Conservation (phyloP, 768 basidiomycete genomes). For the Daedaleopsis sinensis region DNA sequence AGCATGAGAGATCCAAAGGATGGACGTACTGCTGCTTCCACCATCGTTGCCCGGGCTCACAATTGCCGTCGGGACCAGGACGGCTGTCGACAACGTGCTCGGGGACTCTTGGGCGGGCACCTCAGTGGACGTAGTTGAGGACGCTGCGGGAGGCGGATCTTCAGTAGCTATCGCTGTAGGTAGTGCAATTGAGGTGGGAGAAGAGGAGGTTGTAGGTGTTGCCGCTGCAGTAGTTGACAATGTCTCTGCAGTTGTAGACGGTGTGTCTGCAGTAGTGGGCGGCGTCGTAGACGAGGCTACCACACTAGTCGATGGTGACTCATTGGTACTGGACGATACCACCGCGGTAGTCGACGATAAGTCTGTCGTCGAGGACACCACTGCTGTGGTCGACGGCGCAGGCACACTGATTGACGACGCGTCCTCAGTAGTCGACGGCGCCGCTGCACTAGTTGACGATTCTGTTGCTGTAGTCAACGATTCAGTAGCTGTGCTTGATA, state of each 20-base stretch:
- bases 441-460: not conserved
- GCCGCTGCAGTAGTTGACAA: no score
- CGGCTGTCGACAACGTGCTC: not conserved
- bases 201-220: not conserved
- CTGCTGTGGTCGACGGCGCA: no score
- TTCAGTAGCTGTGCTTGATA: no score
- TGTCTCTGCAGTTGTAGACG: not conserved
- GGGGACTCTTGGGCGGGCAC: not conserved
- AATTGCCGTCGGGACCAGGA: not conserved
- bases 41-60: not conserved
- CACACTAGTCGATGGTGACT: no score
- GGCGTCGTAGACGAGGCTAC: no score
- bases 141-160: not conserved
- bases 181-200: not conserved
- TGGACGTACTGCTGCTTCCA: not conserved
- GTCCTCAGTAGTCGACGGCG: not conserved
- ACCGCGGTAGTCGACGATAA: no score
- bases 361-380: not conserved
- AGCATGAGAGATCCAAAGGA: not conserved
- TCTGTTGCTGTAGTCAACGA: no score
- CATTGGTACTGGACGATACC: no score
- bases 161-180: not conserved
- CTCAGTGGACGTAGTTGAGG: not conserved
- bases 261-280: not conserved
- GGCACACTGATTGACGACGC: no score